Evolutionary conservation across 2,329 filamentous ascomycete species (phyloP).

Genomic region (Trichoderma guizhouense): DNA sequence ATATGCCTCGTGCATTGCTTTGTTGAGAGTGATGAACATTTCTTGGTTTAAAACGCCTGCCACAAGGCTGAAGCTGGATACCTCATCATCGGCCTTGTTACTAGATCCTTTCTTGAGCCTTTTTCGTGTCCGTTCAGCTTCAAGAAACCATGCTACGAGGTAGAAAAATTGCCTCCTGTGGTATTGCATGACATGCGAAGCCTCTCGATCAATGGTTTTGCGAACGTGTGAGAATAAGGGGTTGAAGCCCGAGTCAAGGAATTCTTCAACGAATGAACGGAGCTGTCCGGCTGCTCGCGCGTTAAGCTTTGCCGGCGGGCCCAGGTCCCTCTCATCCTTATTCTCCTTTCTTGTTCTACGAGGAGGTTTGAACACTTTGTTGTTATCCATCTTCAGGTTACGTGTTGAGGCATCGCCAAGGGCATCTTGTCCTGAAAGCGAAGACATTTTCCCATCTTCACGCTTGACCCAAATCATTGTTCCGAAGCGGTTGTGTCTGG

Average conservation of each 20-base stretch:
- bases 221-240: slow-evolving; percentile 81
- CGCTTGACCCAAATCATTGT: slow-evolving; percentile 97
- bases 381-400: slow-evolving; percentile 83
- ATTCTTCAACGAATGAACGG: slow-evolving; percentile 82
- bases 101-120: slow-evolving; percentile 53
- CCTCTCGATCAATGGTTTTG: slow-evolving; percentile 86
- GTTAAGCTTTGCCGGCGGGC: slow-evolving; percentile 67
- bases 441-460: slow-evolving; percentile 77
- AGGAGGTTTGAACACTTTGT: slow-evolving; percentile 86
- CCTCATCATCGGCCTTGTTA: slow-evolving; percentile 46
- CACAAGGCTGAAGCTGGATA: slow-evolving; percentile 80
- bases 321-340: slow-evolving; percentile 70
- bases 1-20: slow-evolving; percentile 72
- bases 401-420: slow-evolving; percentile 69
- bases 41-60: slow-evolving; percentile 91
- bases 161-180: slow-evolving; percentile 90
- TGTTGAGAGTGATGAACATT: slow-evolving; percentile 85
- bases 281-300: slow-evolving; percentile 72
- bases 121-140: slow-evolving; percentile 74
- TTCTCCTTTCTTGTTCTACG: slow-evolving; percentile 59
- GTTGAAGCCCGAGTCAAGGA: slow-evolving; percentile 93
- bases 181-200: slow-evolving; percentile 71
- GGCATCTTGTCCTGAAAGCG: slow-evolving; percentile 84
- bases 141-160: slow-evolving; percentile 85
- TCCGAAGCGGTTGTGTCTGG: slow-evolving; percentile 88